These are phyloP conservation scores for Cylindrotheca closterium DNA, from an alignment of 108 stramenopile species.

Conservation along the genomic window DNA sequence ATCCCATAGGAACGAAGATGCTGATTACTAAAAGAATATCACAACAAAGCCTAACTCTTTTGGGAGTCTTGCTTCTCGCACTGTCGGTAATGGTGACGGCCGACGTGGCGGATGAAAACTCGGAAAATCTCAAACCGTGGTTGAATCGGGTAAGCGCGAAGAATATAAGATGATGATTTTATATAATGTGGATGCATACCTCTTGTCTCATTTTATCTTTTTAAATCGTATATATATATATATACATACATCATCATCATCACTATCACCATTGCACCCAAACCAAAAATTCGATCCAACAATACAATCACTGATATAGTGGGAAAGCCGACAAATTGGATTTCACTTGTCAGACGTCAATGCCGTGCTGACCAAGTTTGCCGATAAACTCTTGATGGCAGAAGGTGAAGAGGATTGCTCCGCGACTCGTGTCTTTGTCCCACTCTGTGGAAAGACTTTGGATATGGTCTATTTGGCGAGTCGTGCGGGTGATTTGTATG, in stretches of 20 bases:
- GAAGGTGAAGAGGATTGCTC: not conserved
- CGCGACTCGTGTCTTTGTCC: conserved; percentile 58
- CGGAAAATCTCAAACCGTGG: conserved; percentile 17
- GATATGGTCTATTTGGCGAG: conserved; percentile 73
- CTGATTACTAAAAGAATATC: too few species aligned
- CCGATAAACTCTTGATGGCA: not conserved
- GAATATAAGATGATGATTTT: too few species aligned
- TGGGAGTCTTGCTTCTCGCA: too few species aligned
- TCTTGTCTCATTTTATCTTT: too few species aligned
- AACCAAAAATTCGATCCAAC: too few species aligned
- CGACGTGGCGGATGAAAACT: conserved; percentile 16
- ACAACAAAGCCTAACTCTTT: too few species aligned
- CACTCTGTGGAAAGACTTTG: conserved; percentile 87
- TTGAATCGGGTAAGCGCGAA: conserved; percentile 15
- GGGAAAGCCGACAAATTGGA: conserved; percentile 19
- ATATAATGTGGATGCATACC: too few species aligned
- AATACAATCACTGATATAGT: conserved; percentile 11
- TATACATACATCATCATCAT: too few species aligned
- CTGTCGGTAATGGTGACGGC: too few species aligned
- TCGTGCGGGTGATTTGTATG: conserved; percentile 52
- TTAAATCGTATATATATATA: not conserved
- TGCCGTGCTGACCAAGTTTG: conserved; percentile 13
- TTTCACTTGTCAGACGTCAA: conserved; percentile 36
- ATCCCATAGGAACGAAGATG: too few species aligned
- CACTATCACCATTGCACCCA: too few species aligned